Conservation (phyloP, 2,329 filamentous ascomycete species). For the Orbilia brochopaga region DNA sequence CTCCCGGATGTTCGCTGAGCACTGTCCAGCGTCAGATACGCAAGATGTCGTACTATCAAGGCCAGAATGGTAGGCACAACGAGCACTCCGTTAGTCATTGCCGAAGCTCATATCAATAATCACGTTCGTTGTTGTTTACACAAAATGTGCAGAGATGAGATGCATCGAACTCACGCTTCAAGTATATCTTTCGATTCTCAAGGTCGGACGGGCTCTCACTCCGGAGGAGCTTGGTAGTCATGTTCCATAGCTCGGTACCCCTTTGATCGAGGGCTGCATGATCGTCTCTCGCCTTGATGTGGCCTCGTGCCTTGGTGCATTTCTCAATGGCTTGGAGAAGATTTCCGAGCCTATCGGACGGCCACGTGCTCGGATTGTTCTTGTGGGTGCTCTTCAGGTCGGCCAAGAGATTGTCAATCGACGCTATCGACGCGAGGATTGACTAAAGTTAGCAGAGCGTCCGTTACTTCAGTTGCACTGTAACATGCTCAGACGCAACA, state of each 20-base stretch:
- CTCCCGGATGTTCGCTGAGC: conserved; percentile 46
- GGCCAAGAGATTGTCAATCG: conserved; percentile 13
- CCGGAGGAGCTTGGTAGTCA: conserved; percentile 51
- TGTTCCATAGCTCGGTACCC: conserved; percentile 42
- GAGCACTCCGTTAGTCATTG: conserved; percentile 2
- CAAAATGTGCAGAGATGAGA: too few relatives aligned
- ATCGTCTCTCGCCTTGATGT: conserved; percentile 29
- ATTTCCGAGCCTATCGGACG: conserved; percentile 13
- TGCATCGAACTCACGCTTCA: conserved; percentile 38
- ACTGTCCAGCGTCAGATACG: conserved; percentile 45
- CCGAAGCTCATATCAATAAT: too few relatives aligned
- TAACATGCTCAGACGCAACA: neutral
- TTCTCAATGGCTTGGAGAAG: conserved; percentile 20
- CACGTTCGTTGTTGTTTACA: too few relatives aligned
- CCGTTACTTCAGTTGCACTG: neutral
- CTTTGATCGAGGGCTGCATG: conserved; percentile 42
- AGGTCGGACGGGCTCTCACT: conserved; percentile 26
- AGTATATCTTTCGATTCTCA: conserved; percentile 12
- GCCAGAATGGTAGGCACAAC: conserved; percentile 6
- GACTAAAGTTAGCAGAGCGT: neutral
- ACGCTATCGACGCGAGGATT: conserved; percentile 1
- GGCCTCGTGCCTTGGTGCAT: conserved; percentile 33
- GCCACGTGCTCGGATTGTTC: conserved; percentile 22
- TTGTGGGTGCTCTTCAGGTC: conserved; percentile 25
- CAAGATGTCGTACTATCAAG: conserved; percentile 38